Evolutionary conservation across 139 green algal species (phyloP).

Genomic region (Coelastrella sp.): DNA sequence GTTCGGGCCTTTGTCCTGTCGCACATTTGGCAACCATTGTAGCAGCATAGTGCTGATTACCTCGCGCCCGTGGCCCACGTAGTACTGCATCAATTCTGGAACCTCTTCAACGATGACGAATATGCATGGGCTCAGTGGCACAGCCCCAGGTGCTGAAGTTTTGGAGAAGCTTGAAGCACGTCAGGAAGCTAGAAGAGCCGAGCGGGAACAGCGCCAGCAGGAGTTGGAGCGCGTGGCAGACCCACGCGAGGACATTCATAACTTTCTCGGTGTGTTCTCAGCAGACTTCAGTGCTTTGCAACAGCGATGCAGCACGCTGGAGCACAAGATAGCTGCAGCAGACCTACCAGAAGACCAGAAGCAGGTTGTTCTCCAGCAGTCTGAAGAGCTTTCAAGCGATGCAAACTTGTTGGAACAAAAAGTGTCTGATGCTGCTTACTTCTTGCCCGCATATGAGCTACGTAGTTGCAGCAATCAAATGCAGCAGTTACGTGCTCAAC

Average conservation of each 20-base stretch:
- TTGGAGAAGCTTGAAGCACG: conserved; percentile 42
- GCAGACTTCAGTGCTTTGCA: neutral
- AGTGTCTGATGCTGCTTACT: conserved; percentile 77
- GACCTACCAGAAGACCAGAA: neutral
- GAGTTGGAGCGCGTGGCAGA: conserved; percentile 31
- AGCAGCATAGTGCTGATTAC: too few species aligned
- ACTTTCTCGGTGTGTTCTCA: conserved; percentile 11
- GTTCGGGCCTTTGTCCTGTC: too few species aligned
- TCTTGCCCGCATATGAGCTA: conserved; percentile 78
- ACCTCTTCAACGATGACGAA: too few species aligned
- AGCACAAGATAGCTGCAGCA: neutral
- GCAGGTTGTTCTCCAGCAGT: neutral
- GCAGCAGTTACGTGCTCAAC: conserved; percentile 54
- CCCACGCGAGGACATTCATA: conserved; percentile 46
- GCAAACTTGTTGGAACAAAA: conserved; percentile 55
- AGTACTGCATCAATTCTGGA: too few species aligned
- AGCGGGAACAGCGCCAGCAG: conserved; percentile 51
- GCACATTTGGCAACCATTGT: too few species aligned
- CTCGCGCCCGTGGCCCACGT: too few species aligned
- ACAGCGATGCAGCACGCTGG: neutral
- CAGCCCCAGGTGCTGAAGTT: neutral
- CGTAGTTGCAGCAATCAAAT: conserved; percentile 58
- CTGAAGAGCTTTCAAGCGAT: conserved; percentile 13
- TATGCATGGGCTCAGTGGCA: neutral
- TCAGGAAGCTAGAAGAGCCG: conserved; percentile 37